A percentile compares a stretch with the other conserved stretches of the same genome.
phyloP scores from a whole-genome alignment of 495 filamentous ascomycete genomes.

The Cairneyella variabilis region DNA sequence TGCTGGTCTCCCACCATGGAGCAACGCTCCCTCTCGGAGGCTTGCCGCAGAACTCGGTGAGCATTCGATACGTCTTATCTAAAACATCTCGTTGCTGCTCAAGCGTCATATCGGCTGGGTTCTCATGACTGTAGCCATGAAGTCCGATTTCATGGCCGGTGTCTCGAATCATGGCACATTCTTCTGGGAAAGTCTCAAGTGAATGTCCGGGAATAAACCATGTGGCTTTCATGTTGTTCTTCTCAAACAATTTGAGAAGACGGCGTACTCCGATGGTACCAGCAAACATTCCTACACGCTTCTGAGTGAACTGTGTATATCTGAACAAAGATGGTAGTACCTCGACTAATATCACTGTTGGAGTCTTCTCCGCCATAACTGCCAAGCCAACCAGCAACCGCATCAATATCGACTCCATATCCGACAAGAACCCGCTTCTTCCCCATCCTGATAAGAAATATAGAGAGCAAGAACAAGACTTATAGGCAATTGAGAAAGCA shows the following conservation, averaged over 20 bases:
- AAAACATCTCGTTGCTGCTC: slow-evolving; percentile 74
- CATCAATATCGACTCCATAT: slow-evolving; percentile 61
- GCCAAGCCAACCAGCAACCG: slow-evolving; percentile 69
- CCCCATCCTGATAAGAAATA: slow-evolving; percentile 38
- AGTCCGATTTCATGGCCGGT: slow-evolving; percentile 76
- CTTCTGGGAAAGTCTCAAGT: slow-evolving; percentile 73
- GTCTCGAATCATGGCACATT: slow-evolving; percentile 70
- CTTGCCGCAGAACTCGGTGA: slow-evolving; percentile 73
- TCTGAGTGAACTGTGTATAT: neutral
- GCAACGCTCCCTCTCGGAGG: slow-evolving; percentile 44
- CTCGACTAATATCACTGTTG: slow-evolving; percentile 63
- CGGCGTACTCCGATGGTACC: slow-evolving; percentile 69
- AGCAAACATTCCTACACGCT: slow-evolving; percentile 57
- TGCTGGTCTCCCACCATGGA: slow-evolving; percentile 59
- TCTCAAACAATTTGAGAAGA: slow-evolving; percentile 70
- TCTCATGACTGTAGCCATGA: slow-evolving; percentile 74
- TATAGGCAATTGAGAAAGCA: no score
- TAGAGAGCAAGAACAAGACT: neutral
- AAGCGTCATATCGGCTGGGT: slow-evolving; percentile 64
- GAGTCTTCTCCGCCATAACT: slow-evolving; percentile 71
- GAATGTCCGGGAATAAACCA: slow-evolving; percentile 84
- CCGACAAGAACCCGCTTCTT: slow-evolving; percentile 57
- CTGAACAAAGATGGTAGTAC: slow-evolving; percentile 27
- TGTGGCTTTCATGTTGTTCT: slow-evolving; percentile 77
- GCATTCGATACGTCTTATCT: slow-evolving; percentile 69